Evolutionary conservation across 1,139 yeast genomes (phyloP), one percentile per base, ranked within the genome.

Genomic region (Sporopachydermia cereana): DNA sequence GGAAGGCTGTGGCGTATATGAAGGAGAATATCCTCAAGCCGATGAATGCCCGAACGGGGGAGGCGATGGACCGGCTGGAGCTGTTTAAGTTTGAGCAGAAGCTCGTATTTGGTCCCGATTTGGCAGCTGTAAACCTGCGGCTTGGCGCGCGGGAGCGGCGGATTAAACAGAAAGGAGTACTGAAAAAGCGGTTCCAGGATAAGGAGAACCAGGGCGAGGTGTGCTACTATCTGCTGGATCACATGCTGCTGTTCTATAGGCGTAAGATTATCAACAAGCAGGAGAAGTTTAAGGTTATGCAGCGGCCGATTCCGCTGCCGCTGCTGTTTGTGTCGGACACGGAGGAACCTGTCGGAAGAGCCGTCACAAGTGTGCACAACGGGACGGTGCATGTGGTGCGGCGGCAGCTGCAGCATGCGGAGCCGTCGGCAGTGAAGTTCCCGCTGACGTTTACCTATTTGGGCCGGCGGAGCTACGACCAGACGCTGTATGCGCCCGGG

Each of bases 41-140:
- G 59, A 88, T 91, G 53, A 93, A 93, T 62, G 69, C 78, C 42
- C 96, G 89, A 57, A 84, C 95, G 44, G 98, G 98, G 62, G 89
- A 83, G 56, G 86, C 95, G 44, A 91, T 94, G 34, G 96, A 91
- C 67, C 74, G 96, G 53, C 89, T 88, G 65, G 86, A 88, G 55
- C 72, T 91, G 50, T 83, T 88, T 72, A 83, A 88, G 46, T 71
- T 93, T 60, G 89, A 86, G 57, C 84, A 91, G 60, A 75, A 78
- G 50, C 66, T 81, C 44, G 70, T 79, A 9, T 81, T 79, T 65
- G 72, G 83, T 51, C 79, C 79, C 3, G 96, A 96, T 46, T 16
- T 34, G n/a, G 95, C 89, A 59, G 84, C 82, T 57, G 88, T 89
- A 25, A 88, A 91, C 57, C 71, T 91, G 67, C 86, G 85, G 53